phyloP scores from a whole-genome alignment of 176 grass and related monocot species.

The Thinopyrum elongatum region DNA sequence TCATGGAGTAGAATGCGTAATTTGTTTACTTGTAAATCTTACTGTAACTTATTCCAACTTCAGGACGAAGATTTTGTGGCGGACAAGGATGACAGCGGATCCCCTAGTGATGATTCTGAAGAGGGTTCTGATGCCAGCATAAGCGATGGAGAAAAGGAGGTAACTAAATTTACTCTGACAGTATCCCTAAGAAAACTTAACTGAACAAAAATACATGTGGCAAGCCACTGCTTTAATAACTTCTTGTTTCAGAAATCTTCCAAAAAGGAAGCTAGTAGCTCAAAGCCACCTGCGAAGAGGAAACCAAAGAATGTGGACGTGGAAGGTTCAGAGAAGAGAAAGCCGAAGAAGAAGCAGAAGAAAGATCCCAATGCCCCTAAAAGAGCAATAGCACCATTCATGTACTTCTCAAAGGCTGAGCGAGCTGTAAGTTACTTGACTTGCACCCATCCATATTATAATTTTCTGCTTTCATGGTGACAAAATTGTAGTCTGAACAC shows the following conservation, averaged over 20 bases:
- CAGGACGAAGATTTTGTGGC: conserved; percentile 89
- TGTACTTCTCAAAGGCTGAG: conserved; percentile 97
- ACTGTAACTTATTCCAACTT: conserved; percentile 10
- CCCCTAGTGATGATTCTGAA: conserved; percentile 80
- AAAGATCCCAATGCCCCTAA: conserved; percentile 91
- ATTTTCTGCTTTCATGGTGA: neutral
- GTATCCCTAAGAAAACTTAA: neutral
- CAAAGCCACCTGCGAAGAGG: conserved; percentile 54
- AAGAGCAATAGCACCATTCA: conserved; percentile 70
- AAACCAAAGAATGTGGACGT: conserved; percentile 51
- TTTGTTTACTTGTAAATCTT: conserved; percentile 1
- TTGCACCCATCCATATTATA: neutral
- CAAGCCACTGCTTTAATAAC: neutral
- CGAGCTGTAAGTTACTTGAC: conserved; percentile 61
- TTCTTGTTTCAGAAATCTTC: conserved; percentile 52
- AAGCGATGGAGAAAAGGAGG: conserved; percentile 66
- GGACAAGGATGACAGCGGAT: conserved; percentile 75
- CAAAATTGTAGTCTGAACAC: neutral
- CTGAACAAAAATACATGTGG: neutral
- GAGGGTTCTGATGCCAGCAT: conserved; percentile 76
- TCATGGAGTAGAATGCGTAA: neutral
- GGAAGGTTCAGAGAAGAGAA: conserved; percentile 66
- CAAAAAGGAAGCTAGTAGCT: conserved; percentile 59
- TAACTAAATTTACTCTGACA: conserved; percentile 25
- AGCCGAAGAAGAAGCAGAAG: conserved; percentile 55